Evolutionary conservation across 2,329 filamentous ascomycete species (phyloP), one percentile per base, ranked within the genome.

Genomic region (Apiospora arundinis): DNA sequence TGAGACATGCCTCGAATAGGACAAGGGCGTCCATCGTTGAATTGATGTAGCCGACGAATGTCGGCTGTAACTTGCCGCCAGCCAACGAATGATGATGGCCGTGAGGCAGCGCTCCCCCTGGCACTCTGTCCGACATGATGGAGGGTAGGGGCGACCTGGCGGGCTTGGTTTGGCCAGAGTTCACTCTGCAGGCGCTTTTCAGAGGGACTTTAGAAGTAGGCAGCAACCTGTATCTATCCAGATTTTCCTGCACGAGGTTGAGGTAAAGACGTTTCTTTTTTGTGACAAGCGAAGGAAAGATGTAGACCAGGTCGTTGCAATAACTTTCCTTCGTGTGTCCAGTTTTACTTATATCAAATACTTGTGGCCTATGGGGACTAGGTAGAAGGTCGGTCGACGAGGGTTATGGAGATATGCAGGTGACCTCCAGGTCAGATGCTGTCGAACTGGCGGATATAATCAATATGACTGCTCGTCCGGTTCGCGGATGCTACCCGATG

Each of bases 11-110:
- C n/a, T n/a, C n/a, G n/a, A 97, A 93, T 23, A 97, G 86, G 86
- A 94, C 86, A 74, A 97, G 84, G 40, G 93, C 94, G 82, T 97
- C 94, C 67, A 90, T 86, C 0, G 92, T 93, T 11, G 87, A 90
- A n/a, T 85, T 83, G 67, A 94, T 87, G 77, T 90, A 90, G 14
- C 92, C 92, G n/a, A 83, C 82, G 80, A 88, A 93, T 32, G 92
- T 93, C 42, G 92, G 90, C 74, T 86, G 83, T 76, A 93, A 82
- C 74, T 85, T 84, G 63, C 56, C 74, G 3, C 72, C 75, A 40
- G 69, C n/a, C n/a, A 42, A 42, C 23, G 69, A 25, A 28, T 69
- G 70, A 25, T 73, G 74, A 52, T 67, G 71, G 28, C 72, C 70
- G 28, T 23, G 45, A 32, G 69, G 37, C 69, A 46, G 21, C 28